A percentile compares a stretch with the other conserved stretches of the same genome.
Evolutionary conservation across 768 basidiomycete species (phyloP).

Genomic region (Saitozyma sp.): DNA sequence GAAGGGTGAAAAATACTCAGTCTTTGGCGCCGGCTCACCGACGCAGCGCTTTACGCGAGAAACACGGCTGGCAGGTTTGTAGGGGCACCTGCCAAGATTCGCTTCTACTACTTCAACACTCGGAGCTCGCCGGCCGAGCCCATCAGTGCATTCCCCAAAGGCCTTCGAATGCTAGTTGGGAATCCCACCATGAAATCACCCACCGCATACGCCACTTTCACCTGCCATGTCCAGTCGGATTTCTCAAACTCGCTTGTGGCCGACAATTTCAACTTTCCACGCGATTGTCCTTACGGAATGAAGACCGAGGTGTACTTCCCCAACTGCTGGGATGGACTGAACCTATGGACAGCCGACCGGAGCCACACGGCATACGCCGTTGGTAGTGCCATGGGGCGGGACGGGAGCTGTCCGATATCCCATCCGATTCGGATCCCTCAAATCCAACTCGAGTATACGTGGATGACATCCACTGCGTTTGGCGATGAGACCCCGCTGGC

Average conservation of each 20-base stretch:
- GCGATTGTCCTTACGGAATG: conserved; percentile 33
- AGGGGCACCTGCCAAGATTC: conserved; percentile 18
- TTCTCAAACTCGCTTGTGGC: conserved; percentile 17
- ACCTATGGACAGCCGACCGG: conserved; percentile 38
- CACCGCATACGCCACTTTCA: conserved; percentile 12
- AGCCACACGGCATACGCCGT: conserved; percentile 38
- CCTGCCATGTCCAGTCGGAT: conserved; percentile 23
- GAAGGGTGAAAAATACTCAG: no score
- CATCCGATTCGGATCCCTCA: conserved; percentile 47
- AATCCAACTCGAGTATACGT: conserved; percentile 45
- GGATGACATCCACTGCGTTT: conserved; percentile 7
- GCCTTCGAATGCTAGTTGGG: conserved; percentile 46
- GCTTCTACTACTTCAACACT: conserved; percentile 49
- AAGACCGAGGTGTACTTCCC: conserved; percentile 41
- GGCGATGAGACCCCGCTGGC: conserved; percentile 6
- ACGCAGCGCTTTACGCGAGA: conserved; percentile 20
- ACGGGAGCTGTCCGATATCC: conserved; percentile 24
- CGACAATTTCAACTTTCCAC: conserved; percentile 40
- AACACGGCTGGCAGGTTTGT: conserved; percentile 7
- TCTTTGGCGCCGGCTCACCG: no score
- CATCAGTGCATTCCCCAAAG: conserved; percentile 44
- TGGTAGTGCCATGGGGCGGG: conserved; percentile 8
- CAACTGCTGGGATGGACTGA: conserved; percentile 47
- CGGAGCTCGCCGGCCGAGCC: conserved; percentile 27
- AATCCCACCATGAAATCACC: conserved; percentile 36